These are phyloP conservation scores for Telopea speciosissima DNA, from an alignment of 177 flowering plant species.

Conservation along the genomic window DNA sequence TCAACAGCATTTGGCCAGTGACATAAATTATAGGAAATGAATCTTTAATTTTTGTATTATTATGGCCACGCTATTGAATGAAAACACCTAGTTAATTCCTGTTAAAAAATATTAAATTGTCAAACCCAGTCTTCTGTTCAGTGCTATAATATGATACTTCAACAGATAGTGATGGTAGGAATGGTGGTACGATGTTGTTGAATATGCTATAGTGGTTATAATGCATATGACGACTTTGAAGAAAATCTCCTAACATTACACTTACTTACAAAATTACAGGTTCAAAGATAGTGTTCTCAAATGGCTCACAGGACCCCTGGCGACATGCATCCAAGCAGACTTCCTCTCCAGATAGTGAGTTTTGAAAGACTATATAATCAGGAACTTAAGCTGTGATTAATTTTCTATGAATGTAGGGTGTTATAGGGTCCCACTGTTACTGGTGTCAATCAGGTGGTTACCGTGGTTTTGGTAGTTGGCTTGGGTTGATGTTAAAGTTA, in stretches of 20 bases:
- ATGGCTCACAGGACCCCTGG: constrained; percentile 99
- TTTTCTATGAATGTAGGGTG: not conserved
- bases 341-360: constrained; percentile 82
- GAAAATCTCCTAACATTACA: not conserved
- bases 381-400: not conserved
- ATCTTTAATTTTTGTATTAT: too few species aligned
- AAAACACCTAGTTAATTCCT: too few species aligned
- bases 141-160: too few species aligned
- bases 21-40: too few species aligned
- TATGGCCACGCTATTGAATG: too few species aligned
- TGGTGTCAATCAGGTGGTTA: not conserved
- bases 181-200: not conserved
- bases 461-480: not conserved
- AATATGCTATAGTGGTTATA: not conserved
- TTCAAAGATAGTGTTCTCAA: constrained; percentile 81
- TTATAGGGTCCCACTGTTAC: not conserved
- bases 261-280: constrained; percentile 36
- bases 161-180: not conserved
- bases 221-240: not conserved
- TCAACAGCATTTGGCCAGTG: too few species aligned
- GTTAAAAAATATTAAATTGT: too few species aligned
- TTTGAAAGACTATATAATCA: constrained; percentile 2
- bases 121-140: too few species aligned
- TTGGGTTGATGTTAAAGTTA: not conserved
- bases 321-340: constrained; percentile 90